Base-by-base conservation (phyloP, 495 filamentous ascomycete species). In the Cladorrhinum samala region DNA sequence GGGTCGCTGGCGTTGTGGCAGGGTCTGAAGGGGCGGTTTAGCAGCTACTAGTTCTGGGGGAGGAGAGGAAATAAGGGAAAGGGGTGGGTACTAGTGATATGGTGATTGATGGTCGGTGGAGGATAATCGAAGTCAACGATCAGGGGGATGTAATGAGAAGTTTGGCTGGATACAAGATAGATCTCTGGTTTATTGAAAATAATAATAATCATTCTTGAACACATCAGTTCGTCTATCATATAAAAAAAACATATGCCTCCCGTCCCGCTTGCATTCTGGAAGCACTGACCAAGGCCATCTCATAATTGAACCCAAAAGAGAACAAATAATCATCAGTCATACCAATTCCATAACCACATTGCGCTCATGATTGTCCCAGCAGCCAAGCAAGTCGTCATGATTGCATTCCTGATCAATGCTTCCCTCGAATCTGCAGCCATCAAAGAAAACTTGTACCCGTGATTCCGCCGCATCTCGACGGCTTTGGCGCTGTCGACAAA, bases 401-500 rank as follows among this genome's bases (percentile, higher is more conserved):
- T 24, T 45, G 46, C 49, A 30, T 55, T 55, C 46, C 61, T 53
- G 9, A 54, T 55, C 38, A 54, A 30, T 11, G 19, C 23, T 25
- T 20, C 45, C 6, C 27, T 55, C 27, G 18, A 23, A 0, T 13
- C 49, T 20, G 33, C 48, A 2, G n/a, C 56, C 14, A 11, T 18
- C 24, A 54, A 57, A 51, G 70, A 72, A 39, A 55, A 37, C 13
- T 58, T 58, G 2, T 67, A 67, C 1, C 63, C 59, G 36, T 67
- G 61, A n/a, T 53, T 62, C 41, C 55, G 38, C 16, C 52, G 56
- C 71, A 73, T 68, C 65, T 70, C 64, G 17, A 63, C 39, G 23
- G 68, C 72, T 53, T 72, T 74, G 17, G 54, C 59, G 40, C 67
- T 70, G 27, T 74, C 71, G 18, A 72, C 71, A 53, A 72, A 73